Evolutionary conservation across 306 rosid species (phyloP).

Genomic region (Lathyrus tuberosus): DNA sequence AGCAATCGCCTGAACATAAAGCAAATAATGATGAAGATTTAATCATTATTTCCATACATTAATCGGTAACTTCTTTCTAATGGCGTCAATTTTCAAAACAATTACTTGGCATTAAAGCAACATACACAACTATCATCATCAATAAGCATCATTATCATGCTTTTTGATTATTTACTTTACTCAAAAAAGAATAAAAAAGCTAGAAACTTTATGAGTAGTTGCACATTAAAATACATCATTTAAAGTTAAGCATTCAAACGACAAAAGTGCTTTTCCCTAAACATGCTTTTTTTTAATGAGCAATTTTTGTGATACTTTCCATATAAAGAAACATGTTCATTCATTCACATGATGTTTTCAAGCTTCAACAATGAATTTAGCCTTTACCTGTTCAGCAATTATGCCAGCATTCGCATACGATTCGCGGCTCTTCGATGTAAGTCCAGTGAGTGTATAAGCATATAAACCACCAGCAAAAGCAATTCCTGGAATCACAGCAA

Average conservation of each 20-base stretch:
- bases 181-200: slow-evolving; percentile 36
- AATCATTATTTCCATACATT: slow-evolving; percentile 2
- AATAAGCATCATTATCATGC: slow-evolving; percentile 37
- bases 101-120: slow-evolving; percentile 30
- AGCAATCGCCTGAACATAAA: slow-evolving; percentile 68
- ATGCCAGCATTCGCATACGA: slow-evolving; percentile 97
- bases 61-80: background rate
- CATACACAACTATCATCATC: slow-evolving; percentile 34
- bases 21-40: slow-evolving; percentile 12
- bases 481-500: slow-evolving; percentile 97
- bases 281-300: background rate
- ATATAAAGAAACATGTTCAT: slow-evolving; percentile 23
- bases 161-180: slow-evolving; percentile 31
- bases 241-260: slow-evolving; percentile 32
- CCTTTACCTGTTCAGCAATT: slow-evolving; percentile 87
- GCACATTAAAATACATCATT: slow-evolving; percentile 52
- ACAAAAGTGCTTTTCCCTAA: slow-evolving; percentile 26
- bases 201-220: slow-evolving; percentile 33
- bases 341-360: slow-evolving; percentile 14
- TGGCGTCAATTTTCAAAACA: slow-evolving; percentile 5
- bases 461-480: slow-evolving; percentile 98
- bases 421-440: slow-evolving; percentile 93
- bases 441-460: slow-evolving; percentile 96
- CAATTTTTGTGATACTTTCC: background rate
- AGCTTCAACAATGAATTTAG: slow-evolving; percentile 18